These are phyloP conservation scores for Ochetophila trinervis DNA, from an alignment of 306 rosid species.

Conservation along the genomic window DNA sequence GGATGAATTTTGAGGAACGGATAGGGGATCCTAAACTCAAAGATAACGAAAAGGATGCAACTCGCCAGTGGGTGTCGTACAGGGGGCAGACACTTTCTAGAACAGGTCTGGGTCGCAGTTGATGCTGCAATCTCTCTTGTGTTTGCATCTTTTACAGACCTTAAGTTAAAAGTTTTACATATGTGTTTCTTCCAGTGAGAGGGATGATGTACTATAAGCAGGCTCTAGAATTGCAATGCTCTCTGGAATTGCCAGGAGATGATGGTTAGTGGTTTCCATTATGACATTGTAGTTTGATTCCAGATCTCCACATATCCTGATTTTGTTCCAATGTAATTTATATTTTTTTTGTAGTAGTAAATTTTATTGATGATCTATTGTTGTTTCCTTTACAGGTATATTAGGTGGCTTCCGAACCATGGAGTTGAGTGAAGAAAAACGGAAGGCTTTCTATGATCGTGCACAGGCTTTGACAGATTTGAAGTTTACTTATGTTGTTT, in stretches of 20 bases:
- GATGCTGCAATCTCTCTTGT: conserved; percentile 7
- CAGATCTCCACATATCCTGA: conserved; percentile 8
- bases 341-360: neutral
- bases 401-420: conserved; percentile 40
- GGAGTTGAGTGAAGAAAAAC: conserved; percentile 20
- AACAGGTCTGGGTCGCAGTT: conserved; percentile 61
- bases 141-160: conserved; percentile 10
- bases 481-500: conserved; percentile 92
- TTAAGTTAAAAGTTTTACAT: conserved; percentile 21
- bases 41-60: conserved; percentile 22
- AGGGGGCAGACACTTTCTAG: conserved; percentile 95
- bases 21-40: conserved; percentile 19
- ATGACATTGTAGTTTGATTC: neutral
- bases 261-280: conserved; percentile 47
- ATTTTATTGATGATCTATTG: conserved; percentile 18
- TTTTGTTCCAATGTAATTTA: conserved; percentile 12
- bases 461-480: conserved; percentile 87
- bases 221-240: conserved; percentile 72
- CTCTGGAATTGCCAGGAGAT: conserved; percentile 59
- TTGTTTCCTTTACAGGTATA: conserved; percentile 42
- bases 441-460: conserved; percentile 26
- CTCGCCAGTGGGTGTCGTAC: conserved; percentile 84
- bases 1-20: conserved; percentile 71
- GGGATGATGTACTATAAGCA: conserved; percentile 94
- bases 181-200: conserved; percentile 58